These are phyloP conservation scores for Komagataea norvegica DNA, from an alignment of 1,139 yeast species.

Conservation along the genomic window DNA sequence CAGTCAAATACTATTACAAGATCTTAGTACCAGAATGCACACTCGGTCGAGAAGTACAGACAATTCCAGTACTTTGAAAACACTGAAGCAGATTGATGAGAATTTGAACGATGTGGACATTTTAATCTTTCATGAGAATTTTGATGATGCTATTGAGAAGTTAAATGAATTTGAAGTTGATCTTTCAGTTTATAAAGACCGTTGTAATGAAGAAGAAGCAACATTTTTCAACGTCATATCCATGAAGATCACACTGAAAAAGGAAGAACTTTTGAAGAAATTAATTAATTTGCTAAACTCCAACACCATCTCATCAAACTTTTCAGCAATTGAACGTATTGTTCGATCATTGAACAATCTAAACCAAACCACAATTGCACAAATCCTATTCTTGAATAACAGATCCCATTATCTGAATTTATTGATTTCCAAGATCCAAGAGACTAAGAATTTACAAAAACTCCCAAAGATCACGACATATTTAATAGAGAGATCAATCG, in stretches of 20 bases:
- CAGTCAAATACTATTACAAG: slow-evolving; percentile 38
- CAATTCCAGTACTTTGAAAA: slow-evolving; percentile 31
- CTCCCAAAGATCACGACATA: slow-evolving; percentile 43
- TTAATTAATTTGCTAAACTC: slow-evolving; percentile 25
- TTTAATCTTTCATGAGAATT: slow-evolving; percentile 57
- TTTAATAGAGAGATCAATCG: slow-evolving; percentile 54
- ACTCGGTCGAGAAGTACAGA: slow-evolving; percentile 51
- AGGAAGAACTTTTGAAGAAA: slow-evolving; percentile 32
- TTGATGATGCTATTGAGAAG: slow-evolving; percentile 49
- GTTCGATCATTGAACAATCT: slow-evolving; percentile 39
- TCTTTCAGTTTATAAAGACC: slow-evolving; percentile 19
- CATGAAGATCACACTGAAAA: slow-evolving; percentile 38
- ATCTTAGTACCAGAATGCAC: slow-evolving; percentile 50
- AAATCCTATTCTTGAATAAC: slow-evolving; percentile 42
- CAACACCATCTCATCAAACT: slow-evolving; percentile 1
- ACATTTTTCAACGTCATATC: slow-evolving; percentile 38
- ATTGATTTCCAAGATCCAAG: slow-evolving; percentile 39
- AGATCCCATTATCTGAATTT: slow-evolving; percentile 41
- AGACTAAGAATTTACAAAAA: slow-evolving; percentile 42
- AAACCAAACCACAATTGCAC: slow-evolving; percentile 42
- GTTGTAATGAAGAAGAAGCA: slow-evolving; percentile 33
- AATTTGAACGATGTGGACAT: slow-evolving; percentile 64
- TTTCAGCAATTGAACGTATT: slow-evolving; percentile 25
- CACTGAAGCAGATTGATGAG: slow-evolving; percentile 54
- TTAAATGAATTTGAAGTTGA: slow-evolving; percentile 40